Conservation (phyloP, 163 green algal species). For the Prototheca wickerhamii region DNA sequence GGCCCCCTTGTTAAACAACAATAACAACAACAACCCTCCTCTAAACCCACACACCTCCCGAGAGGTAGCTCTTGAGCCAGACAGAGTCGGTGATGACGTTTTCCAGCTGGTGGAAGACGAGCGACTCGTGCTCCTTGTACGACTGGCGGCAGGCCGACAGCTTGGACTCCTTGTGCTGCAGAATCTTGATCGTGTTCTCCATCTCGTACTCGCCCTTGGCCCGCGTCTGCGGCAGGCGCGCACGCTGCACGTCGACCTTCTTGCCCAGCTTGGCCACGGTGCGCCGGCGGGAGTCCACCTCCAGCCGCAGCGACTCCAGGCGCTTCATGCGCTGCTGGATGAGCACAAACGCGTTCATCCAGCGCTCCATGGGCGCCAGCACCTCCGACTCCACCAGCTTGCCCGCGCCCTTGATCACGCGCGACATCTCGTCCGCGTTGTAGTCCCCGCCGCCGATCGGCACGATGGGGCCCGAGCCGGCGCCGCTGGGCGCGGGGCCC, state of each 20-base stretch:
- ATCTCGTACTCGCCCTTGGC: constrained; percentile 51
- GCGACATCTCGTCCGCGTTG: constrained; percentile 50
- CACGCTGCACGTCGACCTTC: constrained; percentile 43
- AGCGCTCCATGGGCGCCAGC: constrained; percentile 71
- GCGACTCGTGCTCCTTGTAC: constrained; percentile 57
- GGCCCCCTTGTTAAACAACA: neutral
- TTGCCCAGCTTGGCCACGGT: constrained; percentile 40
- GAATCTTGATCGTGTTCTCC: constrained; percentile 52
- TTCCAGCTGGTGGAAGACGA: constrained; percentile 58
- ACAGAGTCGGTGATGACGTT: constrained; percentile 58
- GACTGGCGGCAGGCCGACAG: constrained; percentile 46
- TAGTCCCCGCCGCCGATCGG: constrained; percentile 67
- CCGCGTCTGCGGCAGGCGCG: constrained; percentile 40
- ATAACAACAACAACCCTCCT: neutral
- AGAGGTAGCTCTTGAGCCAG: constrained; percentile 57
- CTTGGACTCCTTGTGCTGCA: constrained; percentile 64
- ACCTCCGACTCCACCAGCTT: constrained; percentile 74
- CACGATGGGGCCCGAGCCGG: constrained; percentile 13
- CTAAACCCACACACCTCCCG: constrained; percentile 4
- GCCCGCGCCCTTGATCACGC: constrained; percentile 51
- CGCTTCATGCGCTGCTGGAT: constrained; percentile 67
- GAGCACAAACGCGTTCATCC: constrained; percentile 65
- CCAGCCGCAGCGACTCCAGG: constrained; percentile 69
- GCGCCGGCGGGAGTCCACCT: constrained; percentile 72
- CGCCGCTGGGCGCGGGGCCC: neutral